Base-by-base conservation (phyloP, 1,284 basidiomycete species). In the Sporisorium reilianum region DNA sequence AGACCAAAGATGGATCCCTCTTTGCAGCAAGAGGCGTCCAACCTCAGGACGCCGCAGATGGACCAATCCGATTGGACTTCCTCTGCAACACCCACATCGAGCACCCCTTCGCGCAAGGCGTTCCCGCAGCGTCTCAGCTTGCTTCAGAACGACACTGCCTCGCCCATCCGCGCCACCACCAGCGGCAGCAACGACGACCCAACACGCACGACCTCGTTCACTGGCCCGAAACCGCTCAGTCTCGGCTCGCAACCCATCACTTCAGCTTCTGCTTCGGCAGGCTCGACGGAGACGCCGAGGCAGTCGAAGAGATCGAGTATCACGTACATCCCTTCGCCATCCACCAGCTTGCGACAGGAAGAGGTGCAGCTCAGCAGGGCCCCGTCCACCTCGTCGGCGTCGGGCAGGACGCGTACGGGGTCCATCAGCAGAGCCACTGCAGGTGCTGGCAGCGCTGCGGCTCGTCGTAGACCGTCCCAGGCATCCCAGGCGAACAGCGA, bases 271-370 rank as follows among this genome's bases (percentile, higher is more conserved):
- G 5, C 44, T 8, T 28, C 51, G n/a, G 12, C 28, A 3, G 46
- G n/a, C 36, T 38, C 51, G 3, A 7, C 45, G 2, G 65, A 64
- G 9, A 75, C 73, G 1, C 73, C 73, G 3, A 45, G 67, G 10
- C 49, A 55, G 20, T 57, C 56, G 20, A 70, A 75, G 20, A 49
- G 67, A 8, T 67, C 68, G 9, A 75, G 73, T 38, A 55, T 75
- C 9, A 44, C 62, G 5, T 75, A 75, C 64, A 71, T 75, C 44
- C 6, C 73, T 16, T 75, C 73, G 12, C 73, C 73, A 0, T 55
- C 72, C 1, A 64, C 57, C 14, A 62, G 41, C 49, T 23, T 46
- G 28, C 64, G 53, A 34, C 12, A 38, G 26, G 53, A 56, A 0
- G 66, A 55, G 8, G 34, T 12, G 14, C 25, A 20, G 41, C 53